Percentiles rank a stretch among this genome's conserved stretches.
Evolutionary conservation across 805 yeast genomes (phyloP).

Genomic region (Candida ponderosae): DNA sequence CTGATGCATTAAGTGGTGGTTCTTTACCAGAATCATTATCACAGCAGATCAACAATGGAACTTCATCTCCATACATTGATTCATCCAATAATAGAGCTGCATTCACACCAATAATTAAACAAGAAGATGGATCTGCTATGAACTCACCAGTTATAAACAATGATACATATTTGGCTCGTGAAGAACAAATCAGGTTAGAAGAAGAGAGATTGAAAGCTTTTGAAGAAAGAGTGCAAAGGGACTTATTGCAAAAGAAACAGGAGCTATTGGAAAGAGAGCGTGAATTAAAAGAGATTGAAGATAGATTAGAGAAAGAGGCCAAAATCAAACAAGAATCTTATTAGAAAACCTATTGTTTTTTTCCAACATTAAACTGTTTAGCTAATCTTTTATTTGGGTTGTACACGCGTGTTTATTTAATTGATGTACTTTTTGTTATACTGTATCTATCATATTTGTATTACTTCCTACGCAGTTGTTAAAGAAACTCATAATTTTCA

Average conservation of each 20-base stretch:
- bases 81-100: conserved; percentile 1
- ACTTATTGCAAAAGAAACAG: conserved; percentile 68
- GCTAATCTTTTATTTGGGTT: too few relatives aligned
- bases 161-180: conserved; percentile 55
- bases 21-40: conserved; percentile 26
- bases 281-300: conserved; percentile 77
- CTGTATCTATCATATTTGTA: too few relatives aligned
- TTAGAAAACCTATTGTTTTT: too few relatives aligned
- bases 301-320: conserved; percentile 54
- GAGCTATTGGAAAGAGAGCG: conserved; percentile 80
- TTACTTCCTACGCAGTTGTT: too few relatives aligned
- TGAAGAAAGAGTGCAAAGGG: conserved; percentile 86
- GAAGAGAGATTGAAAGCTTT: conserved; percentile 82
- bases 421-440: too few relatives aligned
- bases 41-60: conserved; percentile 12
- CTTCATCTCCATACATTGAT: conserved; percentile 6
- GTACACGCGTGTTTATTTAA: too few relatives aligned
- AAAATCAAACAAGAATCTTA: conserved; percentile 18
- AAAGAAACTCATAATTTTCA: too few relatives aligned
- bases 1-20: conserved; percentile 71
- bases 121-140: conserved; percentile 12
- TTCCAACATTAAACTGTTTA: too few relatives aligned
- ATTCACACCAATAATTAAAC: conserved; percentile 17
- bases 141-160: conserved; percentile 15
- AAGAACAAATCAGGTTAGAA: conserved; percentile 82